Evolutionary conservation across 495 filamentous ascomycete genomes (phyloP), one percentile per base, ranked within the genome.

Genomic region (Aspergillus funiculosus): DNA sequence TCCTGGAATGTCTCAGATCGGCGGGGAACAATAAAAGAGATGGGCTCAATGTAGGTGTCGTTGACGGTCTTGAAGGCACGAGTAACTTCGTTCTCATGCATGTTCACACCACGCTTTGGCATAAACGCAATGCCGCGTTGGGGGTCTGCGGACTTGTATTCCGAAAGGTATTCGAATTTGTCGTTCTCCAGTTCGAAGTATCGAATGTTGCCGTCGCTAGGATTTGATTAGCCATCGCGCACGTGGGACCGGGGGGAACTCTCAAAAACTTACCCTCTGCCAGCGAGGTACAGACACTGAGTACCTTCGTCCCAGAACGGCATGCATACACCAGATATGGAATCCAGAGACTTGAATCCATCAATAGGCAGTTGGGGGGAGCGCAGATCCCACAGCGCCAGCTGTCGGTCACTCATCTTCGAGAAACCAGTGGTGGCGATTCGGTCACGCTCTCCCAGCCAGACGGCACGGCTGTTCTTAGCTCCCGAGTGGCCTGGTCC

Each of bases 261-360:
- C 18, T 24, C 22, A 9, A 22, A 17, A 6, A 74, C 85, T 71
- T 67, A 94, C 88, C 91, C 92, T 73, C 95, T 94, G 50, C 92
- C 92, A 43, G 94, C 92, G 48, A 97, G 72, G 64, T 95, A 98
- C 55, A 98, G 70, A 50, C 86, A 90, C 63, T 87, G 86, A 6
- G 87, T 94, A 26, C 88, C 85, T 39, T 97, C 94, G 62, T 98
- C 92, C 92, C 92, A 98, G 79, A 98, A 98, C 5, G 92, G 92
- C 88, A 98, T 97, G 74, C 87, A 94, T 34, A 98, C 89, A 56
- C 94, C 94, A 13, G 91, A 96, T 51, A 95, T 94, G 19, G 87
- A 88, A 63, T 97, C 94, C 35, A 98, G 72, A 34, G 80, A 82
- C 57, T 79, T 79, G 66, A 95, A 95, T 3, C 88, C 89, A 22